Base-by-base conservation (phyloP, 139 green algal species). In the Auxenochlorella pyrenoidosa region DNA sequence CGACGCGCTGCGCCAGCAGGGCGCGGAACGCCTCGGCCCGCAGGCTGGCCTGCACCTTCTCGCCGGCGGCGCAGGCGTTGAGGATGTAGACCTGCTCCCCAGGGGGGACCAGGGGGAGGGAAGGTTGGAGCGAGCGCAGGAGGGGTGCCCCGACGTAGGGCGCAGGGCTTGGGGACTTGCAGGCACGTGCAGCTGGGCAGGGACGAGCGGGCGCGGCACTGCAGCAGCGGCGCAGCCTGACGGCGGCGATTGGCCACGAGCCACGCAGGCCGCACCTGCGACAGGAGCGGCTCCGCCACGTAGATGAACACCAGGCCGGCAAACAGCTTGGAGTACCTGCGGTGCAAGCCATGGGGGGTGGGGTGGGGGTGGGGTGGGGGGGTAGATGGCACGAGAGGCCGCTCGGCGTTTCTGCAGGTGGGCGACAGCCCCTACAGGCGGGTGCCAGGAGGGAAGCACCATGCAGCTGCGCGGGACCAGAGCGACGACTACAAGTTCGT, bases 1-100 rank as follows among this genome's bases (percentile, higher is more conserved):
- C 92, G 38, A 96, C 92, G 36, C 87, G 87, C 91, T 97, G 94
- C 90, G 96, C 93, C 51, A 98, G 93, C 58, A 98, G 92, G 18
- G 91, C 94, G 43, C 95, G 87, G 89, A 98, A 98, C 51, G 96
- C 90, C 93, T 98, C 96, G 85, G 94, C 83, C 16, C 95, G 91
- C 71, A 94, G 79, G 26, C 8, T 47, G 0, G 91, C 89, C 82
- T 92, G 83, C 41, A 93, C 80, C 89, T 94, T 96, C 91, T 98
- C 96, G 8, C 93, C 96, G 15, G 91, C 92, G 15, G 82, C 79
- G 36, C 96, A 94, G 10, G 94, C 75, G 75, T 94, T 96, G 18
- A 86, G 80, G 92, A 98, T 97, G 91, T 98, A 98, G 5, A 98
- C 88, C 43, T 91, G 92, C 21, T 93, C 95, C n/a, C n/a, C n/a